Percentiles rank a stretch among this genome's conserved stretches.
These are phyloP conservation scores for Cephaloascus fragrans DNA, from an alignment of 805 yeast species.

Conservation along the genomic window DNA sequence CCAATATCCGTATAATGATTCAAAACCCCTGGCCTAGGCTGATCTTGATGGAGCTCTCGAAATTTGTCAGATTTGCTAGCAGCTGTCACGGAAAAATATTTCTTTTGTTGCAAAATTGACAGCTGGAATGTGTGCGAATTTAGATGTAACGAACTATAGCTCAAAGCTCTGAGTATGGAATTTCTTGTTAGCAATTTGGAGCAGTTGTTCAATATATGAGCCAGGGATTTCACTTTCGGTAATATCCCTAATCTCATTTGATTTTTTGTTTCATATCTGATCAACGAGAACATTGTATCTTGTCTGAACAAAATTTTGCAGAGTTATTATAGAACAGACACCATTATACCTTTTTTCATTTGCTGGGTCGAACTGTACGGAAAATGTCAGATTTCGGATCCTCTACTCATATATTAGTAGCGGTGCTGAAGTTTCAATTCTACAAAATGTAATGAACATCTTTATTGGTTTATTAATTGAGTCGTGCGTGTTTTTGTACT, in stretches of 20 bases:
- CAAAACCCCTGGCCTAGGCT: slow-evolving; percentile 3
- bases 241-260: too few species aligned
- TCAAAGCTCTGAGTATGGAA: neutral
- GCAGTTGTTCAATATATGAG: too few species aligned
- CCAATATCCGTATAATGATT: slow-evolving; percentile 6
- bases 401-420: slow-evolving; percentile 1
- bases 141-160: neutral
- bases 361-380: slow-evolving; percentile 4
- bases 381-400: slow-evolving; percentile 1
- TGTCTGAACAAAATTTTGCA: neutral
- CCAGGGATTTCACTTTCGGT: too few species aligned
- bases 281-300: slow-evolving; percentile 1
- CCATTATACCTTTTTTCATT: slow-evolving; percentile 2
- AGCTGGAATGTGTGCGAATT: slow-evolving; percentile 1
- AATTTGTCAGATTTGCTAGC: slow-evolving; percentile 1
- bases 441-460: slow-evolving; percentile 1
- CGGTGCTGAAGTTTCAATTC: neutral
- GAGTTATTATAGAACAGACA: slow-evolving; percentile 1
- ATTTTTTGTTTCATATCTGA: too few species aligned
- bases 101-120: neutral
- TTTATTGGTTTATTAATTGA: slow-evolving; percentile 1
- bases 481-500: neutral
- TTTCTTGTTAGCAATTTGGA: too few species aligned
- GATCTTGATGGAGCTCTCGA: slow-evolving; percentile 3
- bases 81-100: slow-evolving; percentile 1